Evolutionary conservation across 139 green algal species (phyloP).

Genomic region (Marvania coccoides): DNA sequence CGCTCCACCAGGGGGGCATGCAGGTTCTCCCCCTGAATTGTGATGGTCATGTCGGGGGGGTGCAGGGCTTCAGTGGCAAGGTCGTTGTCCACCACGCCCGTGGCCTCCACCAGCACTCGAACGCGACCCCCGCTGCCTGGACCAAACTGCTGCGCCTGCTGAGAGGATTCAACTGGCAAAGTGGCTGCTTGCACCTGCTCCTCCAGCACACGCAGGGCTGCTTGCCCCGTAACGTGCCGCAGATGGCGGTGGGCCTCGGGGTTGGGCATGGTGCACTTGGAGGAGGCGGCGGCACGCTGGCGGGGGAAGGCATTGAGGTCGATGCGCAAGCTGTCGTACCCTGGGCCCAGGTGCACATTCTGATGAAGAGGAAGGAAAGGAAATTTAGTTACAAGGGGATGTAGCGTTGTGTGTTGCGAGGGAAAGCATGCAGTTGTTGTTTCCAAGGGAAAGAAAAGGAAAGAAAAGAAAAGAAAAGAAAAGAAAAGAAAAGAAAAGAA

Average conservation of each 20-base stretch:
- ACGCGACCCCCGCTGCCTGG: conserved; percentile 24
- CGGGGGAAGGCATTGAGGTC: conserved; percentile 42
- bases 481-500: too few species aligned
- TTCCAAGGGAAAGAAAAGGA: too few species aligned
- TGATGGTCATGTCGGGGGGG: conserved; percentile 27
- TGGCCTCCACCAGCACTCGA: conserved; percentile 36
- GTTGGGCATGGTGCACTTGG: conserved; percentile 63
- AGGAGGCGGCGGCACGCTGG: conserved; percentile 34
- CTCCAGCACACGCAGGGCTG: not conserved
- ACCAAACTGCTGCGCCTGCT: too few species aligned
- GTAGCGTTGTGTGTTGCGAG: too few species aligned
- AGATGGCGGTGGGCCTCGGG: conserved; percentile 56
- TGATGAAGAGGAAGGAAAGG: not conserved
- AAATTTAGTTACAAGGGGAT: not conserved
- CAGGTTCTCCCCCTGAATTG: conserved; percentile 42
- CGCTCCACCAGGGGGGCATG: conserved; percentile 79
- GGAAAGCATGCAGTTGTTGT: too few species aligned
- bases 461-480: too few species aligned
- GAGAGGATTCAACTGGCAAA: not conserved
- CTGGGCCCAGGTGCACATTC: conserved; percentile 26
- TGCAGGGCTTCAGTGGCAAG: not conserved
- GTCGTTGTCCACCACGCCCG: conserved; percentile 16
- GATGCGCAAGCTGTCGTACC: conserved; percentile 54
- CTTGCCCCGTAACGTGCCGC: conserved; percentile 44
- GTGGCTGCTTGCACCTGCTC: not conserved